Base-by-base conservation (phyloP, 2,329 filamentous ascomycete species). In the Fusarium dlaminii region DNA sequence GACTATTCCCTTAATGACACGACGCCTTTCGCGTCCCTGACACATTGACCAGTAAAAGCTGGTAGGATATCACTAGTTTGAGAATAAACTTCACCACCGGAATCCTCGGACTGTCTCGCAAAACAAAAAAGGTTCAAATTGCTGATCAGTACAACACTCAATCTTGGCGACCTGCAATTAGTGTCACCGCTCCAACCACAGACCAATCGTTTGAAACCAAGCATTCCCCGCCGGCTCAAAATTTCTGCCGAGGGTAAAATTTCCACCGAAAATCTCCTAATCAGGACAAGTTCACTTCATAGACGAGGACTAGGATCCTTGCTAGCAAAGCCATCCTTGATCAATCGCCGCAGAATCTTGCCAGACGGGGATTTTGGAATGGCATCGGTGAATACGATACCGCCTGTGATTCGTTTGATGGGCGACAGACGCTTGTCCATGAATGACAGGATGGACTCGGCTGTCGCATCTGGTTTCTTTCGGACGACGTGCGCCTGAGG, bases 311-410 rank as follows among this genome's bases (percentile, higher is more conserved):
- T 51, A 7, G 57, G 57, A 17, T 54, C 57, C 17, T 54, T 60
- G 34, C 49, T 52, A 29, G 42, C 22, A 5, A n/a, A 18, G n/a
- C 34, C 43, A 45, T 67, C 43, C 8, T 30, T 57, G 27, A 54
- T 55, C 29, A 67, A 30, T 1, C 63, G 54, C 5, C 52, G 46
- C 17, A 68, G 40, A n/a, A 70, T 68, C 45, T 62, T 71, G 42
- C 63, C 68, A 45, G 52, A 49, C 15, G 45, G 27, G 10, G 46
- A 62, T 6, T 58, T 59, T 14, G 56, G 48, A 20, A 72, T 65
- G 9, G 18, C 45, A 27, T 63, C 54, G 11, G 37, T 59, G 37
- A 68, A 59, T 4, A 57, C 43, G 6, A 66, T 24, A 6, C 66
- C 67, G 18, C 69, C 58, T 13, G 34, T 54, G 11, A 66, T 42